Percentiles rank a stretch among this genome's conserved stretches.
phyloP scores from a whole-genome alignment of 108 stramenopile genomes.

The Skeletonema marinoi region DNA sequence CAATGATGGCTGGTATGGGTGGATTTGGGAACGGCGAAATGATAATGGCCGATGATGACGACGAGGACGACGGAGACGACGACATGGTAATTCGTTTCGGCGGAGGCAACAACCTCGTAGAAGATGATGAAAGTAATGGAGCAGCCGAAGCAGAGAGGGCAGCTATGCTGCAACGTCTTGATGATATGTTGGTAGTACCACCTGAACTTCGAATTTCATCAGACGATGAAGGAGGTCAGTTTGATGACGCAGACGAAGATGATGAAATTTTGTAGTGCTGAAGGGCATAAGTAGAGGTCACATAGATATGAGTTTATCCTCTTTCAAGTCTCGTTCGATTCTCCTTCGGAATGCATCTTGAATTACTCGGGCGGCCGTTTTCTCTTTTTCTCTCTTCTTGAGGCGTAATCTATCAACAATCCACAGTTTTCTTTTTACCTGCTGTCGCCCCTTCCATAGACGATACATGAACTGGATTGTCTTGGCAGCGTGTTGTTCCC shows the following conservation, averaged over 20 bases:
- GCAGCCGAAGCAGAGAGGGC: constrained; percentile 50
- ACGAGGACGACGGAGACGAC: neutral
- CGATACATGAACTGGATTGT: constrained; percentile 28
- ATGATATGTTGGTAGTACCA: constrained; percentile 64
- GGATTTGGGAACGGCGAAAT: constrained; percentile 17
- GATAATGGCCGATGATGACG: constrained; percentile 9
- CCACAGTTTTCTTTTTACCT: constrained; percentile 4
- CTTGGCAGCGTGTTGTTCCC: constrained; percentile 21
- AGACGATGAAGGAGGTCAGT: constrained; percentile 52
- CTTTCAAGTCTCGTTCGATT: neutral
- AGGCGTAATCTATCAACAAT: constrained; percentile 13
- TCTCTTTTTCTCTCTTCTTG: neutral
- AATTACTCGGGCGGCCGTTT: neutral
- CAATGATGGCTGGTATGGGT: constrained; percentile 50
- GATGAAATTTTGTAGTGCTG: constrained; percentile 41
- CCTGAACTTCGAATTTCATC: constrained; percentile 60
- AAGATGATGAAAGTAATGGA: constrained; percentile 17
- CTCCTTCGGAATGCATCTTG: neutral
- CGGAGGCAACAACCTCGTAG: constrained; percentile 5
- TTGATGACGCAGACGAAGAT: constrained; percentile 57
- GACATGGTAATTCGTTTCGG: constrained; percentile 11
- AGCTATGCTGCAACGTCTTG: constrained; percentile 58
- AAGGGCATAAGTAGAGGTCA: neutral
- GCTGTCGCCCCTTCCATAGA: constrained; percentile 13
- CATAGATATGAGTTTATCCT: neutral